phyloP scores from a whole-genome alignment of 2,329 filamentous ascomycete species.

The Botrytis byssoidea region DNA sequence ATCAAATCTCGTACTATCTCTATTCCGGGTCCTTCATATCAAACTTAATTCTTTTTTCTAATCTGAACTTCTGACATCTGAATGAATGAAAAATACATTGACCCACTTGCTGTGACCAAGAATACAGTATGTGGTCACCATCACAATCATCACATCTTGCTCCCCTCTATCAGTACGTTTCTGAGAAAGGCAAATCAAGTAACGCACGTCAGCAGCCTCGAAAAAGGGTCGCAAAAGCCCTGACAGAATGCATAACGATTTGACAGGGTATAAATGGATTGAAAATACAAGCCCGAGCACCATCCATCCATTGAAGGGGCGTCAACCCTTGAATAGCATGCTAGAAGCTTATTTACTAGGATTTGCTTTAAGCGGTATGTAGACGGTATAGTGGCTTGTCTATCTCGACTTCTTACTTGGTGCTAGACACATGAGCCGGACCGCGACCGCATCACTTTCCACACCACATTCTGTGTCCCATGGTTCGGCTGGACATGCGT shows the following conservation, averaged over 20 bases:
- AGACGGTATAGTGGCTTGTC: constrained; percentile 37
- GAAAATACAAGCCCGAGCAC: neutral
- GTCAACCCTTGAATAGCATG: constrained; percentile 14
- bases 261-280: constrained; percentile 12
- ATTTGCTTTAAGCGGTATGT: constrained; percentile 41
- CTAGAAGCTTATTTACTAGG: constrained; percentile 24
- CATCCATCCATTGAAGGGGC: neutral
- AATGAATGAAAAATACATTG: neutral
- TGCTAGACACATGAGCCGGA: constrained; percentile 42
- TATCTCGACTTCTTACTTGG: constrained; percentile 32
- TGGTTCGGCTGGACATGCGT: constrained; percentile 43
- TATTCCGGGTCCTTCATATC: constrained; percentile 4
- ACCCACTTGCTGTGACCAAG: constrained; percentile 17
- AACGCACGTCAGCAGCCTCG: constrained; percentile 16
- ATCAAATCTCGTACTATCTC: constrained; percentile 2
- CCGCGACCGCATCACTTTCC: constrained; percentile 47
- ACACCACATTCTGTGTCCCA: constrained; percentile 29
- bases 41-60: constrained; percentile 1
- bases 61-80: neutral
- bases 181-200: neutral
- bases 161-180: constrained; percentile 2
- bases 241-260: constrained; percentile 12
- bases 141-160: constrained; percentile 19
- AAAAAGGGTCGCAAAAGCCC: constrained; percentile 7
- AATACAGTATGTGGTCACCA: constrained; percentile 19